Base-by-base conservation (phyloP, 805 yeast genomes). In the Pichia kluyveri region DNA sequence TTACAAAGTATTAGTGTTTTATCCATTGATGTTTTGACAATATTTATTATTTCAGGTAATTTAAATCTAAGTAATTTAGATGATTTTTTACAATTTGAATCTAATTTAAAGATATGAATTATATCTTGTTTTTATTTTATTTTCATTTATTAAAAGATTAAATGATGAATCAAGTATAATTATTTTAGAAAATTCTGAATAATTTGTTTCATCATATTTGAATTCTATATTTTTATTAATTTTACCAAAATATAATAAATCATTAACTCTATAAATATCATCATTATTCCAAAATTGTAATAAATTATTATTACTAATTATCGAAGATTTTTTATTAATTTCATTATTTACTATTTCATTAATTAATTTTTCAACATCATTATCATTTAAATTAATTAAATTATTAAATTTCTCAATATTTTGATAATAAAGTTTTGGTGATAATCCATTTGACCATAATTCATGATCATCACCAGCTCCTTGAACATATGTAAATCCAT, bases 391-490 rank as follows among this genome's bases (percentile, higher is more conserved):
- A 4, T 57, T 45, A 4, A 46, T 43, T 2, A 47, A 11, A 43
- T 68, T 63, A 5, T 42, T 28, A 10, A 32, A 56, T 8, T 44
- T 43, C 1, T 60, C 62, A 3, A 60, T 44, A 49, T 75, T 58
- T 4, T 58, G 45, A 95, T 95, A 87, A 43, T 84, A 76, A 28
- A 76, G 43, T 0, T 57, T 55, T 0, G 90, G 79, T 1, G 70
- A 73, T 31, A 87, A 61, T 0, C 71, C 67, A 5, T 74, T 69
- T 0, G 83, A 75, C 97, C 96, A 89, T 11, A 82, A 68, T 57
- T 89, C 97, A 60, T 89, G 96, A 57, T 90, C 96, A 62, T 89
- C 97, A 0, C 93, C 96, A 0, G 96, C 93, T 1, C 97, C 97
- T 63, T 88, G 96, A 1, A 88, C 85, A 59, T 89, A 89, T 0